Conservation (phyloP, 495 filamentous ascomycete genomes). For the Chlorociboria aeruginascens region DNA sequence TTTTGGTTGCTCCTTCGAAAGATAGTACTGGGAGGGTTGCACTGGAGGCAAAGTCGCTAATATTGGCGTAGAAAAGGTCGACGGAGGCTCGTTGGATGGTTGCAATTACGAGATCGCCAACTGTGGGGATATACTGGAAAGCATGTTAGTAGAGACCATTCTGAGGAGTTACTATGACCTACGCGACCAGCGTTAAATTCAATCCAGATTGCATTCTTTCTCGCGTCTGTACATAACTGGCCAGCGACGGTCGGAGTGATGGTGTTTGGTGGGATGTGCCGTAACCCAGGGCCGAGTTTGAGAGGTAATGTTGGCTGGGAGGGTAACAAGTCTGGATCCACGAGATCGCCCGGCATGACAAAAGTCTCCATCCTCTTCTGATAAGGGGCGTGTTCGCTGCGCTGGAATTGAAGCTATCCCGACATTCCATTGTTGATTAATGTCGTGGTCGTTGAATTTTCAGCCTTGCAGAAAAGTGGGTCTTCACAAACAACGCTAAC, state of each 20-base stretch:
- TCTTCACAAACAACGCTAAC: slow-evolving; percentile 7
- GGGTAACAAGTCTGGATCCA: slow-evolving; percentile 53
- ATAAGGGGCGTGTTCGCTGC: background rate
- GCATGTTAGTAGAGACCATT: background rate
- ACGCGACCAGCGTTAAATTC: slow-evolving; percentile 58
- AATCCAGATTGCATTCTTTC: slow-evolving; percentile 71
- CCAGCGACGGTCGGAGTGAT: slow-evolving; percentile 73
- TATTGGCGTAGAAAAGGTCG: slow-evolving; percentile 58
- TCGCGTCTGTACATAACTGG: slow-evolving; percentile 57
- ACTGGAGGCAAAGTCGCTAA: slow-evolving; percentile 52
- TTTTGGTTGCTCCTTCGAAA: slow-evolving; percentile 85
- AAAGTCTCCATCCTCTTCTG: slow-evolving; percentile 41
- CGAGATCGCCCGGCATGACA: slow-evolving; percentile 67
- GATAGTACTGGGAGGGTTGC: slow-evolving; percentile 75
- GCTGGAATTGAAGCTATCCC: no score
- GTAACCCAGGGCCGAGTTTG: slow-evolving; percentile 75
- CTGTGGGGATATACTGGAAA: slow-evolving; percentile 61
- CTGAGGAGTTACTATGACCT: slow-evolving; percentile 7
- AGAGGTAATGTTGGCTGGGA: slow-evolving; percentile 53
- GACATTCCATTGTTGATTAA: no score
- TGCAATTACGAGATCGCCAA: slow-evolving; percentile 74
- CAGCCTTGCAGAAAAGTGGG: slow-evolving; percentile 17
- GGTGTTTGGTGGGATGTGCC: slow-evolving; percentile 55
- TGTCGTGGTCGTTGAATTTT: background rate
- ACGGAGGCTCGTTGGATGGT: slow-evolving; percentile 60